Evolutionary conservation across 768 basidiomycete species (phyloP).

Genomic region (Melanogaster broomeanus): DNA sequence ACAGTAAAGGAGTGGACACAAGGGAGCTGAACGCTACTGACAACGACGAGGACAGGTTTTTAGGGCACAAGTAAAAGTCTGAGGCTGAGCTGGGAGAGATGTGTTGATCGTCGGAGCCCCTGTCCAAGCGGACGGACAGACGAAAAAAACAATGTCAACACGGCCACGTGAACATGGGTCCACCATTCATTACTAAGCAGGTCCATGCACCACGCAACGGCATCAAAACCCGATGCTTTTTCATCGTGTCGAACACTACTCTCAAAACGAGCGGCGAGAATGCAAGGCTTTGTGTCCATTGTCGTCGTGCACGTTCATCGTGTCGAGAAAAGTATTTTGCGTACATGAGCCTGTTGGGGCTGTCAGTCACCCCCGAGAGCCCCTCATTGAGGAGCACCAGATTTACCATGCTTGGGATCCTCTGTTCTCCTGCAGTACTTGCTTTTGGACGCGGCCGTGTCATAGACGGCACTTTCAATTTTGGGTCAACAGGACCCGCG

Average conservation of each 20-base stretch:
- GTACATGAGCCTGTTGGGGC: background rate
- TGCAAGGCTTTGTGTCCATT: too few species aligned
- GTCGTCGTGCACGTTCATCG: background rate
- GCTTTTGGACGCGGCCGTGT: background rate
- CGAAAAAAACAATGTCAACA: constrained; percentile 38
- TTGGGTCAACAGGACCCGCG: constrained; percentile 1
- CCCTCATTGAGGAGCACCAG: background rate
- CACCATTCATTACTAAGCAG: constrained; percentile 17
- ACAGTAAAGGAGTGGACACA: background rate
- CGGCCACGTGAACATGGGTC: constrained; percentile 29
- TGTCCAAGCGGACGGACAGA: constrained; percentile 36
- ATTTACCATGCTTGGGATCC: constrained; percentile 26
- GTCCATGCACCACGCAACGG: constrained; percentile 25
- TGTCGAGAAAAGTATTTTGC: background rate
- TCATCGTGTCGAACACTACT: too few species aligned
- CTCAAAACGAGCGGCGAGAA: too few species aligned
- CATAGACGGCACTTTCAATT: constrained; percentile 1
- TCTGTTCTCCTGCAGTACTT: constrained; percentile 13
- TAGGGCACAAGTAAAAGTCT: constrained; percentile 10
- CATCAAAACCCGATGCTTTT: background rate
- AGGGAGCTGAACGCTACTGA: constrained; percentile 3
- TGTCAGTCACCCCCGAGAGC: constrained; percentile 5
- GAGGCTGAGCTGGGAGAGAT: constrained; percentile 19
- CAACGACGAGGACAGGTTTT: constrained; percentile 17
- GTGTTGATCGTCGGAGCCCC: constrained; percentile 40